Evolutionary conservation across 495 filamentous ascomycete species (phyloP), one percentile per base, ranked within the genome.

Genomic region (Penicillium angulare): DNA sequence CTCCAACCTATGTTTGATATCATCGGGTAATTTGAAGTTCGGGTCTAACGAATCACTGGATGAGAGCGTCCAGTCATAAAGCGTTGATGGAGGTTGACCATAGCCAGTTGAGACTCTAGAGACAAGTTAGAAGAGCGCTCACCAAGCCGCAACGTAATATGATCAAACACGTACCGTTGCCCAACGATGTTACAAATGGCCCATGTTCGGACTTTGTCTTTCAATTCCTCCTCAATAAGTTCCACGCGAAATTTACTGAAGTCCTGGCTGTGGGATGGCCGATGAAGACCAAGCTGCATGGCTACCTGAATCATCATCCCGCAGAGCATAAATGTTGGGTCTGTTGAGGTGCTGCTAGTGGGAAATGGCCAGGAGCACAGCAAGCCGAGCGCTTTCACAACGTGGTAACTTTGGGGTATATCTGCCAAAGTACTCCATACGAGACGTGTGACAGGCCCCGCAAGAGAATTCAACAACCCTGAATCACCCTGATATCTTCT

Each of bases 261-360:
- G 68, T 96, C 91, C 63, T 95, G 89, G 16, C 87, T 85, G 68
- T 96, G 88, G 33, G 87, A 91, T 7, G 91, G 91, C 18, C 90
- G 84, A 60, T 97, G 91, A 41, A 97, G 80, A 41, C 91, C 91
- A 49, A 92, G 87, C 53, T 92, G 89, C 68, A 92, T 92, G 12
- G 91, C 88, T 45, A 92, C 84, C 65, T 95, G 90, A 79, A 95
- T 87, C 90, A 96, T 92, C 59, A 93, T 79, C 22, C 91, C 91
- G 59, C 86, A 85, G 9, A 95, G 75, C 72, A 95, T 95, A 59
- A 95, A 92, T 0, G 91, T 96, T 2, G 90, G 89, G 65, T 97
- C 91, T 6, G 82, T 83, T 4, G 88, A 87, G 6, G 90, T 95
- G 17, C 86, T 92, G 65, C 86, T 92, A 3, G 86, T 89, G 4